Evolutionary conservation across 2,329 filamentous ascomycete genomes (phyloP), one percentile per base, ranked within the genome.

Genomic region (Cercospora sojina): DNA sequence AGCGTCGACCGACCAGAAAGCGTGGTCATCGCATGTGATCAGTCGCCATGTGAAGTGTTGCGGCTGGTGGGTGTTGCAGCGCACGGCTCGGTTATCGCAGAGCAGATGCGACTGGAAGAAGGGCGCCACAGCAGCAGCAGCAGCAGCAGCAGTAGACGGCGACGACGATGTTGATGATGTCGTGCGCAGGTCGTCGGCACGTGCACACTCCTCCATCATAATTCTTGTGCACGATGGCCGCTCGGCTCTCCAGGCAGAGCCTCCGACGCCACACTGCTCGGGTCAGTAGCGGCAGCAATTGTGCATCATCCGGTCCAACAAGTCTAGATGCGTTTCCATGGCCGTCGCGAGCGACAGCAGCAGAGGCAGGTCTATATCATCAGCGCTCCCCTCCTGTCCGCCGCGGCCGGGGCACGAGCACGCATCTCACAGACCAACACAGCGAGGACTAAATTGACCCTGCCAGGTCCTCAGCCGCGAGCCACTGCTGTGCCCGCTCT

Each of bases 31-130:
- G 55, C 47, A 41, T n/a, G 53, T 53, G 41, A 62, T 38, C n/a
- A 68, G 62, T 51, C 64, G 64, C 67, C 69, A 71, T 69, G 53
- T 61, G 53, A 53, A 55, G 29, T 27, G 38, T 47, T 41, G 35
- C 23, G 5, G 23, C 5, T 32, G 60, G 20, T 23, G 8, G n/a
- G 31, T 53, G 31, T 31, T 62, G 60, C 41, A 60, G 23, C 16
- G 32, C 20, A 38, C 31, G 16, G 32, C 16, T 18, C 32, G 38
- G 57, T 43, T 35, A 18, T 60, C 58, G 38, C 58, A 49, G 25
- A 60, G 58, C 58, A 60, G 25, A 31, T 47, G 58, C 58, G 58
- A 47, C 23, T 60, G 35, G 58, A 60, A 60, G 16, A 27, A 43
- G 12, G 16, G 20, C 38, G 18, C 6, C 55, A 27, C n/a, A n/a